Evolutionary conservation across 345 rosid genomes (phyloP), one percentile per base, ranked within the genome.

Genomic region (Salix caprea): DNA sequence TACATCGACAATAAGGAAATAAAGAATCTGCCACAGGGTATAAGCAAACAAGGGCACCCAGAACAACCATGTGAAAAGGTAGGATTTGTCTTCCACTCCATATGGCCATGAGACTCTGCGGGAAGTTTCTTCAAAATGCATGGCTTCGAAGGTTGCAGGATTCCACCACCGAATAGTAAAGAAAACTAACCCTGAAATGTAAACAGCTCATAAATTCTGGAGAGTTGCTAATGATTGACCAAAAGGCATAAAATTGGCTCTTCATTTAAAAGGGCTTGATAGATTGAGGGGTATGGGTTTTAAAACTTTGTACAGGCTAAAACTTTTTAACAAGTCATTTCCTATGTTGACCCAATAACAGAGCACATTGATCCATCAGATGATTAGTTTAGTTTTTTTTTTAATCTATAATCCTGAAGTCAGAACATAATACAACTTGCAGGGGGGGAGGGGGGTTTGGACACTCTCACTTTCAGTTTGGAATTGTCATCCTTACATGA

Each of bases 81-180:
- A 95, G 81, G 87, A 74, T 69, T 86, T 88, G 79, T 89, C 97
- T 84, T 93, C 97, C 23, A 81, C 80, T 19, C 90, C 92, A 75
- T 93, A 91, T 37, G 97, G 99, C 99, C 99, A 93, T 15, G 94
- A 90, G 21, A 42, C 83, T 72, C 97, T 87, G 67, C 73, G 84
- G 65, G 88, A 83, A 23, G 86, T 85, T 79, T 97, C 99, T 76
- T 82, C 88, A 70, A 94, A 97, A 78, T 85, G 97, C 97, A 95
- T 93, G 68, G 94, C 99, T 54, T 86, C 96, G 75, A 95, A 91
- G 14, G 94, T 93, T 64, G 85, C 85, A 9, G 97, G 99, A 84
- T 93, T 93, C 99, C 97, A 95, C 99, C 99, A 95, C 56, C 97
- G 87, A 66, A 95, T 91, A 14, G 99, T 95, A 90, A 95, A 95